phyloP scores from a whole-genome alignment of 2,329 filamentous ascomycete species.

The Biscogniauxia sp. region DNA sequence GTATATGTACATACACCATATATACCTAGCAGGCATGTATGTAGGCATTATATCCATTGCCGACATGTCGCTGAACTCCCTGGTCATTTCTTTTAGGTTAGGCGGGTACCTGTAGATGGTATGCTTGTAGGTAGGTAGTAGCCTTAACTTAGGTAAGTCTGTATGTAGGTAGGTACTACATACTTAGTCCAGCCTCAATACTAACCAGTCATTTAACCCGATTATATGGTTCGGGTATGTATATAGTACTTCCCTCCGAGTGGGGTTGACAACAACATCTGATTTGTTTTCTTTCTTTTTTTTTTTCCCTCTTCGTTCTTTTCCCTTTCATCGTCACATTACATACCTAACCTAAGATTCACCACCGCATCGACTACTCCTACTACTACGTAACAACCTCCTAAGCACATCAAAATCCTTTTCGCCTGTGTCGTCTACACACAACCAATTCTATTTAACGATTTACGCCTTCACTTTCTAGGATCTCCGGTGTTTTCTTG shows the following conservation, averaged over 20 bases:
- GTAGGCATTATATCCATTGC: not conserved
- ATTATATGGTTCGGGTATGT: not conserved
- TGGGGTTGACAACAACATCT: not conserved
- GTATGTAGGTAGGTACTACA: no score
- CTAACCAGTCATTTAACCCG: not conserved
- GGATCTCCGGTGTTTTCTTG: not conserved
- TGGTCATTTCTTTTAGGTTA: not conserved
- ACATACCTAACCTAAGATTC: not conserved
- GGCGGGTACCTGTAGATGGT: no score
- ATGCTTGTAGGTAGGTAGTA: not conserved
- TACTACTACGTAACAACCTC: not conserved
- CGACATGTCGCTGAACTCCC: not conserved
- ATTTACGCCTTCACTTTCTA: not conserved
- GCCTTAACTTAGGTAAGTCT: not conserved
- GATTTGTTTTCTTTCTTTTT: not conserved
- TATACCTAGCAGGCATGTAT: not conserved
- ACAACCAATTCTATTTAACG: not conserved
- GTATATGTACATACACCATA: no score
- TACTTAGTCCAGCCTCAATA: not conserved
- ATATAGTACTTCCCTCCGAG: not conserved
- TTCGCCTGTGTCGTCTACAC: not conserved
- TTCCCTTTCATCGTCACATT: not conserved
- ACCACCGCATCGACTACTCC: not conserved
- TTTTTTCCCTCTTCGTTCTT: not conserved
- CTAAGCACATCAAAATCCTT: not conserved